Conservation (phyloP, 192 early-diverging fungal genomes). For the Coemansia sp. region DNA sequence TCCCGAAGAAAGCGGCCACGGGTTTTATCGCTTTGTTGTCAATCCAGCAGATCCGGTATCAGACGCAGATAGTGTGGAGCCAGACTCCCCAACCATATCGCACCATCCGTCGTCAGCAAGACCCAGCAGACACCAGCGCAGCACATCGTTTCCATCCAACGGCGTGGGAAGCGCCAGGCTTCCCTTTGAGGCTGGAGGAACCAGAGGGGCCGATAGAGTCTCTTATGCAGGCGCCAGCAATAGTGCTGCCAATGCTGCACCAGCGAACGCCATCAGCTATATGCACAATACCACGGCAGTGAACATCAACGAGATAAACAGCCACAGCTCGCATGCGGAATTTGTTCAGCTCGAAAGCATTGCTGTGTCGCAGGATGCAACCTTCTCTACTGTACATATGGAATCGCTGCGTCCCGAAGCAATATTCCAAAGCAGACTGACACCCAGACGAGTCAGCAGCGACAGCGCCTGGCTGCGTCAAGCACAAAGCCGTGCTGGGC, state of each 20-base stretch:
- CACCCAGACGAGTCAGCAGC: conserved; percentile 20
- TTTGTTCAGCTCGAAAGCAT: conserved; percentile 7
- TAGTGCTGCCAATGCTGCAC: neutral
- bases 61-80: conserved; percentile 27
- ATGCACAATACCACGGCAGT: conserved; percentile 10
- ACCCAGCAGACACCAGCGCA: conserved; percentile 25
- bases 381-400: neutral
- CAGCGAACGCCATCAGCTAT: neutral
- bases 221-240: neutral
- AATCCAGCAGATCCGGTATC: conserved; percentile 49
- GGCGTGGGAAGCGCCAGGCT: conserved; percentile 1
- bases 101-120: conserved; percentile 17
- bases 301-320: conserved; percentile 3
- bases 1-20: conserved; percentile 23
- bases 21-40: conserved; percentile 45
- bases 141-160: conserved; percentile 30
- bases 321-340: neutral
- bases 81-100: conserved; percentile 46
- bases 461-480: conserved; percentile 12
- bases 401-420: neutral
- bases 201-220: neutral
- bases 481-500: neutral
- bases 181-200: neutral
- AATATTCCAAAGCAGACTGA: neutral
- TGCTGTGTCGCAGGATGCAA: neutral